These are phyloP conservation scores for Moricandia arvensis DNA, from an alignment of 345 rosid species.

Conservation along the genomic window DNA sequence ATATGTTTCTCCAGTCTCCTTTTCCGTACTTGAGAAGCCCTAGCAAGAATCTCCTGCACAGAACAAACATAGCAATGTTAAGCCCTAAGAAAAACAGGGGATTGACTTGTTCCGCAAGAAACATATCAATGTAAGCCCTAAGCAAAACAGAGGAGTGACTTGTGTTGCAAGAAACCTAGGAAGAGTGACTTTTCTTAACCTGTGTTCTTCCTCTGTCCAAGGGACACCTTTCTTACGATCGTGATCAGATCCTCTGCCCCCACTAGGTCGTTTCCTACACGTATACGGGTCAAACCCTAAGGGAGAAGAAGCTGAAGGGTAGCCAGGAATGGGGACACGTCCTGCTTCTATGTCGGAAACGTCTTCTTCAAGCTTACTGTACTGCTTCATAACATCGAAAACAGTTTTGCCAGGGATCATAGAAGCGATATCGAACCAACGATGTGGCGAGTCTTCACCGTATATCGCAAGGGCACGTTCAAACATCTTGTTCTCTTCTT, in stretches of 20 bases:
- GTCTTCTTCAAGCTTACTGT: conserved; percentile 67
- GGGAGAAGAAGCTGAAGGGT: conserved; percentile 47
- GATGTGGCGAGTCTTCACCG: conserved; percentile 62
- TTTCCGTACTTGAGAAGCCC: conserved; percentile 88
- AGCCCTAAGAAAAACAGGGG: conserved; percentile 13
- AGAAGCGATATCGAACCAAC: conserved; percentile 69
- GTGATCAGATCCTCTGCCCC: conserved; percentile 55
- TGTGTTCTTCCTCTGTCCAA: conserved; percentile 98
- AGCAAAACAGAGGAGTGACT: conserved; percentile 6
- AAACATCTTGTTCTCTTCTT: conserved; percentile 76
- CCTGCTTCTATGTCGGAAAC: conserved; percentile 75
- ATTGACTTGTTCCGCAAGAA: conserved; percentile 9
- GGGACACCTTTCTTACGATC: conserved; percentile 94
- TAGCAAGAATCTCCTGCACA: conserved; percentile 64
- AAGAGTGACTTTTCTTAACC: conserved; percentile 40
- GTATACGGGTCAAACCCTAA: conserved; percentile 41
- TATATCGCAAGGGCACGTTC: conserved; percentile 76
- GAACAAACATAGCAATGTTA: background rate
- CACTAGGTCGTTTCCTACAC: conserved; percentile 50
- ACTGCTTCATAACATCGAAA: conserved; percentile 63
- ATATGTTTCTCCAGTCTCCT: conserved; percentile 99
- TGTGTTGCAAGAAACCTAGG: conserved; percentile 18
- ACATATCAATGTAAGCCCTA: conserved; percentile 13
- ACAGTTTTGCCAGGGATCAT: conserved; percentile 71
- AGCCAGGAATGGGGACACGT: conserved; percentile 68